Evolutionary conservation across 2,329 filamentous ascomycete species (phyloP).

Genomic region (Exophiala aquamarina): DNA sequence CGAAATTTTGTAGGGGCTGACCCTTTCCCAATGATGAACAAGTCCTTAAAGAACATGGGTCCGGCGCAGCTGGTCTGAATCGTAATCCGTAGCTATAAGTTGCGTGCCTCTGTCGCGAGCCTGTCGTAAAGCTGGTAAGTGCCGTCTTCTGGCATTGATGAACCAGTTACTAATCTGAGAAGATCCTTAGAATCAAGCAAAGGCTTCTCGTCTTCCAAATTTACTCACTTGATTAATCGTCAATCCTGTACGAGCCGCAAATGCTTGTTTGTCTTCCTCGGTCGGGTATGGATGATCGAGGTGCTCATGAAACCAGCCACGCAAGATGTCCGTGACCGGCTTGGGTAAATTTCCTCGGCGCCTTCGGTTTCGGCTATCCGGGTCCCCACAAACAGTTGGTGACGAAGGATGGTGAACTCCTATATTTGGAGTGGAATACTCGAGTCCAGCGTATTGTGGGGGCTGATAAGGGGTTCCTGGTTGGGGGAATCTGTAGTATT

Average conservation of each 20-base stretch:
- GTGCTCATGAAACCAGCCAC: slow-evolving; percentile 77
- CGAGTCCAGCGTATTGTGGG: slow-evolving; percentile 14
- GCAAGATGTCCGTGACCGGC: slow-evolving; percentile 78
- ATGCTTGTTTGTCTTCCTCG: slow-evolving; percentile 81
- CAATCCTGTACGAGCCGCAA: slow-evolving; percentile 73
- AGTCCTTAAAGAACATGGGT: slow-evolving; percentile 1
- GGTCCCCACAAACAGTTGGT: slow-evolving; percentile 14
- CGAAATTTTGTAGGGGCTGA: too few species aligned
- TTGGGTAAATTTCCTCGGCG: slow-evolving; percentile 87
- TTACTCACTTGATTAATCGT: slow-evolving; percentile 64
- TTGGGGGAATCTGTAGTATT: slow-evolving; percentile 15
- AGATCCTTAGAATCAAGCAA: too few species aligned
- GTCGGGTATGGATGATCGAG: slow-evolving; percentile 80
- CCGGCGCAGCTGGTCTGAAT: slow-evolving; percentile 15
- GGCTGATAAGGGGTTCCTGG: slow-evolving; percentile 12
- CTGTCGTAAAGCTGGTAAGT: slow-evolving; percentile 45
- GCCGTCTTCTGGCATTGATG: slow-evolving; percentile 51
- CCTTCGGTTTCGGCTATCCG: slow-evolving; percentile 41
- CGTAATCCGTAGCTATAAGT: slow-evolving; percentile 12
- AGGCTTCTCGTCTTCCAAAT: too few species aligned
- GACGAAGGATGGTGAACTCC: slow-evolving; percentile 11
- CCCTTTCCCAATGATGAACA: too few species aligned
- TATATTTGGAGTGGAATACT: slow-evolving; percentile 15
- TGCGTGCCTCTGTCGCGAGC: slow-evolving; percentile 11
- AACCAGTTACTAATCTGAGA: slow-evolving; percentile 54